phyloP scores from a whole-genome alignment of 495 filamentous ascomycete genomes.

The Evernia prunastri region DNA sequence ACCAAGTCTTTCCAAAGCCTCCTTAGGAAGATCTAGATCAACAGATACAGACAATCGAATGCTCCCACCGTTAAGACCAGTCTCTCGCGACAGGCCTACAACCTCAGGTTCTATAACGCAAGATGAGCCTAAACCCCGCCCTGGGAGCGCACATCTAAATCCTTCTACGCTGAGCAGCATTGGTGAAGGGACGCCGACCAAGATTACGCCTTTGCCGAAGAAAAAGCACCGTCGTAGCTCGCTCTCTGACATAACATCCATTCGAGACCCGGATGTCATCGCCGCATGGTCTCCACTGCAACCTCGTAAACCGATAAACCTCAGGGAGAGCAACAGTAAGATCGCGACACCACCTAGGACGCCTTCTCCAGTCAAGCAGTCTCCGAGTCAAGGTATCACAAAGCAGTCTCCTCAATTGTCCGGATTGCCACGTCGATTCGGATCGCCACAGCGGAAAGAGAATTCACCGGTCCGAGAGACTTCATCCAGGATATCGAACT shows the following conservation, averaged over 20 bases:
- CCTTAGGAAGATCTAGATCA: conserved; percentile 70
- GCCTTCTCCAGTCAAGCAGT: conserved; percentile 14
- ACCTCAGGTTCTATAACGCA: conserved; percentile 33
- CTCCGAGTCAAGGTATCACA: background rate
- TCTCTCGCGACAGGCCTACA: conserved; percentile 59
- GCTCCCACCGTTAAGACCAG: conserved; percentile 49
- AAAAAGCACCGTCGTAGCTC: conserved; percentile 82
- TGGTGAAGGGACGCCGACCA: conserved; percentile 34
- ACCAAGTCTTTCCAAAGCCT: conserved; percentile 55
- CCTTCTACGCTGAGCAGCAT: conserved; percentile 37
- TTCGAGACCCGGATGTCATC: conserved; percentile 25
- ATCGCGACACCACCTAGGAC: conserved; percentile 29
- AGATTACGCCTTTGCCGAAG: conserved; percentile 25
- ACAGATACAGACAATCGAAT: conserved; percentile 61
- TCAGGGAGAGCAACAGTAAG: conserved; percentile 9
- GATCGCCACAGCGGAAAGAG: conserved; percentile 24
- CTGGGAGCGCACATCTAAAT: conserved; percentile 42
- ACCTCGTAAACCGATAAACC: conserved; percentile 26
- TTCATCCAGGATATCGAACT: conserved; percentile 2
- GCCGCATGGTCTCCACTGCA: conserved; percentile 33
- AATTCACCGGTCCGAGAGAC: conserved; percentile 18
- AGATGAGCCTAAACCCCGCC: conserved; percentile 41
- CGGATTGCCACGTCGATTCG: conserved; percentile 20
- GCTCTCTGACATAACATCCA: conserved; percentile 72
- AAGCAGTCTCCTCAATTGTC: conserved; percentile 21